Evolutionary conservation across 805 yeast genomes (phyloP), one percentile per base, ranked within the genome.

Genomic region (Lachancea quebecensis): DNA sequence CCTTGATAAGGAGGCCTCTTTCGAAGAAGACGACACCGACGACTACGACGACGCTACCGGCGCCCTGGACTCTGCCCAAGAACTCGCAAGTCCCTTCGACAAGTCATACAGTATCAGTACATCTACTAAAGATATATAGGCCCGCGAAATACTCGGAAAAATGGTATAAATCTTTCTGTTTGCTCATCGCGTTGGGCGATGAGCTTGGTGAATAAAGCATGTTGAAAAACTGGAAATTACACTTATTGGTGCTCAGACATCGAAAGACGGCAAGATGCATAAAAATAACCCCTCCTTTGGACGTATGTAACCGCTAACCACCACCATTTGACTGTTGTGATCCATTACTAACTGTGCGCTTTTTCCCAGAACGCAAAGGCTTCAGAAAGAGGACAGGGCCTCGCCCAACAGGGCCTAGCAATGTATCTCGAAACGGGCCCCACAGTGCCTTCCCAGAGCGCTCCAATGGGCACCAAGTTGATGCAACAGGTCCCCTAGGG

Each of bases 321-420:
- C 4, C n/a, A 28, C 16, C 11, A 11, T 27, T 14, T 12, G 28
- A 14, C n/a, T 14, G 16, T 18, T 15, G 3, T 6, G 25, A 3
- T 11, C 8, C 25, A 12, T 2, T 40, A 40, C 43, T 40, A 40
- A 40, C 43, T 7, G 10, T 16, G 5, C 3, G 15, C n/a, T 10
- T 14, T 34, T 34, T 21, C 14, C 18, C 25, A 40, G 43, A 40
- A 25, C 43, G 42, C 16, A 43, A 38, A 29, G 35, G 46, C 32
- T 38, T 38, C 21, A 43, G 46, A 37, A 43, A 43, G 27, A 31
- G 42, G 17, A 16, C 34, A 27, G 42, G 36, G 10, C 46, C 38
- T 38, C 35, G 35, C n/a, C 42, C 46, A 32, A 38, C 33, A 38
- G 38, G 29, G 10, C 42, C 28, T 7, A 14, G 39, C 15, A 14